Evolutionary conservation across 768 basidiomycete species (phyloP).

Genomic region (Phaffia tasmanica): DNA sequence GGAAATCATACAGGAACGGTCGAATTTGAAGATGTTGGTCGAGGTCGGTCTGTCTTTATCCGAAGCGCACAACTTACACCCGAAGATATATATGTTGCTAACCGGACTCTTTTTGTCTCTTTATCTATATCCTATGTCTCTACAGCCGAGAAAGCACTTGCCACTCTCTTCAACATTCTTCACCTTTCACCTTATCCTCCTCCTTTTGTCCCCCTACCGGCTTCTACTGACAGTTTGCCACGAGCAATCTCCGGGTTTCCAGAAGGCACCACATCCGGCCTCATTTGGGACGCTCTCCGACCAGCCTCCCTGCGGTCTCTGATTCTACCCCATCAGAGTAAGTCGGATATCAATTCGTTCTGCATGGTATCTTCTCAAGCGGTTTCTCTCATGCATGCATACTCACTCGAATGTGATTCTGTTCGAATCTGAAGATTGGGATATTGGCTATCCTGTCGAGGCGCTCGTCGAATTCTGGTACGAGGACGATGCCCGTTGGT

Average conservation of each 20-base stretch:
- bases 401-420: background rate
- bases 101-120: slow-evolving; percentile 4
- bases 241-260: slow-evolving; percentile 79
- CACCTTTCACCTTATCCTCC: slow-evolving; percentile 74
- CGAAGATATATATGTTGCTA: background rate
- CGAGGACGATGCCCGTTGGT: slow-evolving; percentile 22
- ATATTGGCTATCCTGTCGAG: slow-evolving; percentile 4
- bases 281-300: slow-evolving; percentile 74
- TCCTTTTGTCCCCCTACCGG: slow-evolving; percentile 61
- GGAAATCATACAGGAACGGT: background rate
- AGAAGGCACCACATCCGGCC: slow-evolving; percentile 52
- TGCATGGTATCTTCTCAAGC: no score
- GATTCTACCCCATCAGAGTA: slow-evolving; percentile 24
- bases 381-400: no score
- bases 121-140: slow-evolving; percentile 17
- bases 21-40: slow-evolving; percentile 5
- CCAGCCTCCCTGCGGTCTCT: slow-evolving; percentile 52
- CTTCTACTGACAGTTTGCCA: slow-evolving; percentile 63
- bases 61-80: background rate
- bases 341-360: slow-evolving; percentile 40
- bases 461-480: slow-evolving; percentile 26
- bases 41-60: background rate
- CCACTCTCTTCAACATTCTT: slow-evolving; percentile 57
- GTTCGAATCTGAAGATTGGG: background rate
- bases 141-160: slow-evolving; percentile 76